Base-by-base conservation (phyloP, 2,329 filamentous ascomycete species). In the Pestalotiopsis sp. region DNA sequence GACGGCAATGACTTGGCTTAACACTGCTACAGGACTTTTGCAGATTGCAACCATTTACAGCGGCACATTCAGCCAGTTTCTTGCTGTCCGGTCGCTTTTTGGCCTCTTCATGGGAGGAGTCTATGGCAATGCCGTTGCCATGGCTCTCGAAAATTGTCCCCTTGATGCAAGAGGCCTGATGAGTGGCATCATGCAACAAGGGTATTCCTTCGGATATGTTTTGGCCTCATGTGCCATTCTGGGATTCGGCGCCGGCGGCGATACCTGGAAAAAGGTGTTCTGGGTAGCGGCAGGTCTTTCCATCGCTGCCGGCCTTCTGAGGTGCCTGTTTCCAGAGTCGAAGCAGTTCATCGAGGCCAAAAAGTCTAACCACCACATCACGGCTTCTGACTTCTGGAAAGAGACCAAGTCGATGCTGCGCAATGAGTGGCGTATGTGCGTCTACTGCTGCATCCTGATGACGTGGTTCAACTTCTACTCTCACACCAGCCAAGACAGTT, bases 21-120 rank as follows among this genome's bases (percentile, higher is more conserved):
- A 63, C 38, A 45, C 4, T 25, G 78, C 87, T 31, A 25, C 23
- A 77, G 88, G 88, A 36, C 76, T 87, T 13, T 80, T 92, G 25
- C 89, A 92, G 77, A 88, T 94, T 69, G 92, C 90, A 27, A 96
- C 93, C 20, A 94, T 94, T 73, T 96, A 94, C 81, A 88, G 89
- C 76, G 75, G 78, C 0, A 94, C 91, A 0, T 96, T 93, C 77
- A 78, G 86, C 67, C 88, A 93, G 74, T 95, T 95, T 78, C 81
- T 94, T n/a, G 92, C 89, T 9, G 91, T 94, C 1, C 85, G 92
- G 65, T 88, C 89, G 70, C 80, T 94, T 13, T 94, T 94, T 74
- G 92, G 92, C 23, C 82, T 94, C 13, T 93, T 93, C 79, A 94
- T 94, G 92, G 92, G 92, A 49, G 92, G 92, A 73, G 90, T 94